A percentile compares a stretch with the other conserved stretches of the same genome.
phyloP scores from a whole-genome alignment of 306 rosid genomes.

The Luffa acutangula region DNA sequence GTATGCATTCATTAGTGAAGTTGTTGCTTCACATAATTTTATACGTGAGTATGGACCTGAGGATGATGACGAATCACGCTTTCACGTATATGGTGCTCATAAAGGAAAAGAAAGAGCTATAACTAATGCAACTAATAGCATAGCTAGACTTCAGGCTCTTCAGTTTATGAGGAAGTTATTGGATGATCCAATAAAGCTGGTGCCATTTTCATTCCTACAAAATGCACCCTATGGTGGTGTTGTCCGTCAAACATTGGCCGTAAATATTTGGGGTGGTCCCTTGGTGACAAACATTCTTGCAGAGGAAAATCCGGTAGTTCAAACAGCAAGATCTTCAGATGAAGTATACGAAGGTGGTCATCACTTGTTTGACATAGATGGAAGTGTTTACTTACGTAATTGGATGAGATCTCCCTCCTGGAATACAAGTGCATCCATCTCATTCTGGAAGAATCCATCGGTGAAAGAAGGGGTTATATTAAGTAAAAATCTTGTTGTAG shows the following conservation, averaged over 20 bases:
- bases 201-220: constrained; percentile 63
- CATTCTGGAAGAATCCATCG: constrained; percentile 74
- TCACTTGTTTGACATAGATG: constrained; percentile 77
- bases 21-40: constrained; percentile 68
- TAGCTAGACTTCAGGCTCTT: constrained; percentile 85
- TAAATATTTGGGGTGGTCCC: constrained; percentile 85
- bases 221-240: constrained; percentile 66
- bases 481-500: constrained; percentile 80
- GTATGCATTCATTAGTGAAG: constrained; percentile 80
- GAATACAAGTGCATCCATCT: constrained; percentile 47
- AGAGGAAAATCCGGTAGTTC: constrained; percentile 24
- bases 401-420: constrained; percentile 91
- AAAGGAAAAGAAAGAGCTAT: constrained; percentile 76
- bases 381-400: constrained; percentile 76
- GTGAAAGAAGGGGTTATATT: constrained; percentile 55
- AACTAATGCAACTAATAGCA: constrained; percentile 47
- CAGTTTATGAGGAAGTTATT: constrained; percentile 62
- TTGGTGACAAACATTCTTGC: constrained; percentile 38
- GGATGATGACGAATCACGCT: constrained; percentile 52
- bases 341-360: constrained; percentile 37
- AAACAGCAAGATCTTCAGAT: constrained; percentile 26
- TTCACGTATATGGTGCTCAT: constrained; percentile 60
- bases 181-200: constrained; percentile 85
- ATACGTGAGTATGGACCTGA: constrained; percentile 58
- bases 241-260: constrained; percentile 77